phyloP scores from a whole-genome alignment of 441 rosid genomes.

The Metrosideros polymorpha region DNA sequence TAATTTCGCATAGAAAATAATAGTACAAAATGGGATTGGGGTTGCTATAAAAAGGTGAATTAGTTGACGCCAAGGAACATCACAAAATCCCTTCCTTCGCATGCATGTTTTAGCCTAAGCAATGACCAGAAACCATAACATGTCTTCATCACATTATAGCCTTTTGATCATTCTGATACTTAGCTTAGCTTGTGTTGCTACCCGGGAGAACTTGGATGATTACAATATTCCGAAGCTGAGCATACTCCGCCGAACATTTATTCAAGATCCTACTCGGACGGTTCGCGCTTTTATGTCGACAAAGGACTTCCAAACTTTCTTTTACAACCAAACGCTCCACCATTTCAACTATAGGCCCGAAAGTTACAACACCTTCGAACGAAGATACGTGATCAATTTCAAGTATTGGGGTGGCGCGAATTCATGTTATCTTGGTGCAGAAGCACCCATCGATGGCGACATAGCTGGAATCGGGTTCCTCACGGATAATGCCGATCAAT shows the following conservation, averaged over 20 bases:
- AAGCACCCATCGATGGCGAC: constrained; percentile 24
- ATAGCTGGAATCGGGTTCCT: constrained; percentile 20
- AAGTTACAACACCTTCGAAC: constrained; percentile 46
- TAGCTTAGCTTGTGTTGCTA: neutral
- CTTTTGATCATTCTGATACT: neutral
- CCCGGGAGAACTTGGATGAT: neutral
- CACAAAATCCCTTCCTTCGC: neutral
- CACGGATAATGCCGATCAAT: constrained; percentile 30
- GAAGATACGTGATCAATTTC: constrained; percentile 36
- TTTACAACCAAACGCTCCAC: constrained; percentile 49
- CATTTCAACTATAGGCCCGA: constrained; percentile 60
- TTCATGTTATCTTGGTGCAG: constrained; percentile 40
- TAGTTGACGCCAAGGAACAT: neutral
- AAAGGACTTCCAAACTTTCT: constrained; percentile 23
- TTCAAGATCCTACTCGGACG: neutral
- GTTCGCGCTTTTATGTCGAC: neutral
- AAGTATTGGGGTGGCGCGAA: constrained; percentile 50
- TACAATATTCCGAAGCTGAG: constrained; percentile 24
- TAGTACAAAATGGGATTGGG: neutral
- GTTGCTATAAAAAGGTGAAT: neutral
- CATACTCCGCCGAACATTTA: constrained; percentile 7
- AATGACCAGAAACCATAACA: neutral
- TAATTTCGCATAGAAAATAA: neutral
- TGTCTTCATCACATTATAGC: neutral
- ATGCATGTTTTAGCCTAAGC: neutral